phyloP scores from a whole-genome alignment of 1,139 yeast species.

The Kodamaea fungicola region DNA sequence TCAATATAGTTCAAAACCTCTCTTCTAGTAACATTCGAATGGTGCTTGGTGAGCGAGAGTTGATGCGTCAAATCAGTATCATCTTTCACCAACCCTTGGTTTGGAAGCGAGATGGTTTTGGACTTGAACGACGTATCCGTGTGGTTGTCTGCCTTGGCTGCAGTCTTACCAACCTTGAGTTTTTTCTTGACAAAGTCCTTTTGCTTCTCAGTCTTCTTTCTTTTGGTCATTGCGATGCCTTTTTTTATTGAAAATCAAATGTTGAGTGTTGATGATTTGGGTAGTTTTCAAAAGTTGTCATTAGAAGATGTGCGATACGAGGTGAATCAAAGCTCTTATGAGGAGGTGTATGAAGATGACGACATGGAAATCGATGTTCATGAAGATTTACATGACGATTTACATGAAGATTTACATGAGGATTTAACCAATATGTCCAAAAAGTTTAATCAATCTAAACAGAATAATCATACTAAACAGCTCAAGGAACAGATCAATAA shows the following conservation, averaged over 20 bases:
- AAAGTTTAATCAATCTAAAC: too few relatives aligned
- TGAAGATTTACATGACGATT: too few relatives aligned
- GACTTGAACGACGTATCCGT: slow-evolving; percentile 86
- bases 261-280: slow-evolving; percentile 16
- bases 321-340: not conserved
- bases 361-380: too few relatives aligned
- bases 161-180: slow-evolving; percentile 83
- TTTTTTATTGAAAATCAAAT: not conserved
- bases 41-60: slow-evolving; percentile 73
- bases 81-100: slow-evolving; percentile 42
- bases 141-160: slow-evolving; percentile 64
- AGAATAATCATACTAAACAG: too few relatives aligned
- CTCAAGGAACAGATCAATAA: not conserved
- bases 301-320: slow-evolving; percentile 18
- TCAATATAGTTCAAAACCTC: slow-evolving; percentile 60
- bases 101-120: slow-evolving; percentile 63
- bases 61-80: slow-evolving; percentile 52
- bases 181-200: slow-evolving; percentile 79
- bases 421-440: slow-evolving; percentile 2
- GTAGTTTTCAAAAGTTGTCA: slow-evolving; percentile 26
- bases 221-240: slow-evolving; percentile 41
- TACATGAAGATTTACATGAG: too few relatives aligned
- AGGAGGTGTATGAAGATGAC: too few relatives aligned
- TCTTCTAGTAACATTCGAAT: slow-evolving; percentile 67
- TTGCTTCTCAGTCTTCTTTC: slow-evolving; percentile 63